A percentile compares a stretch with the other conserved stretches of the same genome.
These are phyloP conservation scores for Mycogone perniciosa DNA, from an alignment of 2,329 filamentous ascomycete genomes.

Conservation along the genomic window DNA sequence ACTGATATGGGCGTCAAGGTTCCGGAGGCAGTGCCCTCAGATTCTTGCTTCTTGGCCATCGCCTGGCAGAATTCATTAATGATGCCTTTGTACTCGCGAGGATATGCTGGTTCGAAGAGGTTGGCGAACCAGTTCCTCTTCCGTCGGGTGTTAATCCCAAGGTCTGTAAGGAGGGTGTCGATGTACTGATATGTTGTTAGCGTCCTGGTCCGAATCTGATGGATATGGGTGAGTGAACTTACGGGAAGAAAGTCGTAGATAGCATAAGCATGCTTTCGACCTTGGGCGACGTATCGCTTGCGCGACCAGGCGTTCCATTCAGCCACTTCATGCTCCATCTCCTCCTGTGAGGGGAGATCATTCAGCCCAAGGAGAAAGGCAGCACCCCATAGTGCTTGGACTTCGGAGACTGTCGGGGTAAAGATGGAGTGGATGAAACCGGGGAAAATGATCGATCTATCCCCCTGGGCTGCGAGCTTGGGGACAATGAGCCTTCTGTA, in stretches of 20 bases:
- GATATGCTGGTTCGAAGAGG: conserved; percentile 13
- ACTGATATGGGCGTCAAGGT: not conserved
- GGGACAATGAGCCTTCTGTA: conserved; percentile 22
- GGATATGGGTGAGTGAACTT: conserved; percentile 9
- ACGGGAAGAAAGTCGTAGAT: conserved; percentile 28
- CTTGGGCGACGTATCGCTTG: conserved; percentile 26
- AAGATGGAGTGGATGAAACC: conserved; percentile 26
- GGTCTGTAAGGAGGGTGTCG: conserved; percentile 14
- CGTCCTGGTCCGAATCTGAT: not conserved
- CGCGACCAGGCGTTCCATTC: conserved; percentile 27
- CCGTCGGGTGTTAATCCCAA: conserved; percentile 13
- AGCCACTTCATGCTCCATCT: conserved; percentile 26
- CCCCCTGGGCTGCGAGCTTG: conserved; percentile 20
- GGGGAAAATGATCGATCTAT: conserved; percentile 27
- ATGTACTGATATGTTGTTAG: conserved; percentile 16
- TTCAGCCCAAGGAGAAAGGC: conserved; percentile 21
- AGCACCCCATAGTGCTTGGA: conserved; percentile 27
- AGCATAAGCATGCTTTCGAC: conserved; percentile 24
- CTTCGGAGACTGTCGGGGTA: conserved; percentile 22
- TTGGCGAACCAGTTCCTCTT: conserved; percentile 15
- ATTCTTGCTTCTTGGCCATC: conserved; percentile 1
- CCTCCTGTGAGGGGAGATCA: conserved; percentile 18
- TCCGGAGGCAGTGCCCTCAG: not conserved
- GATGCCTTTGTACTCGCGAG: conserved; percentile 14
- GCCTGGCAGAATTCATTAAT: conserved; percentile 13